Evolutionary conservation across 106 monocot species (phyloP), one percentile per base, ranked within the genome.

Genomic region (Dioscorea alata): DNA sequence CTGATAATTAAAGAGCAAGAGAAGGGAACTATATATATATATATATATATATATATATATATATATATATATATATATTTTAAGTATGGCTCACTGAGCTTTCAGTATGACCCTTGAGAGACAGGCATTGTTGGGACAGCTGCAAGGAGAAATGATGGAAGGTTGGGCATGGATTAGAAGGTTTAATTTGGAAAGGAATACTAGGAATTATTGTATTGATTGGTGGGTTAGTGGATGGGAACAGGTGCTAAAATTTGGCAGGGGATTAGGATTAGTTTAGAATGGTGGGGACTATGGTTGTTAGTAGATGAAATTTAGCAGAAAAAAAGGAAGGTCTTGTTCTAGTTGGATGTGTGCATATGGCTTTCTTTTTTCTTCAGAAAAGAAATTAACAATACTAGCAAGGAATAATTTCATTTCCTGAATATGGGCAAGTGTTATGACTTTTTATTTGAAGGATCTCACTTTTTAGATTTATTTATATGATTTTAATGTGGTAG

Each of bases 121-220:
- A 73, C 35, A 69, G 65, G 70, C 76, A 64, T 57, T 57, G 70
- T 68, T 67, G 66, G 61, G 74, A 67, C 78, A 79, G 78, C 74
- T 79, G 16, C 70, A 75, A 71, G 61, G 59, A 71, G 33, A 16
- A 67, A 60, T 74, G 57, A 66, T 67, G 16, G 76, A 67, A 82
- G 77, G 73, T 68, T 77, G 74, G 74, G 62, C 57, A 73, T 50
- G 65, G 19, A 17, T 21, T 54, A 54, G 12, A 54, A 18, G 54
- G 54, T 18, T 28, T 28, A 59, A 20, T 48, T 79, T 63, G 48
- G 33, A 60, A 52, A 56, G 33, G 34, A 59, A 15, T 57, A 70
- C 35, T 42, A 42, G 42, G 5, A 42, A 42, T 42, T 68, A 51
- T 23, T 66, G 52, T 70, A 61, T 34, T 50, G n/a, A 42, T 33